Percentiles rank a stretch among this genome's conserved stretches.
Evolutionary conservation across 2,329 filamentous ascomycete species (phyloP).

Genomic region (Fusarium equiseti): DNA sequence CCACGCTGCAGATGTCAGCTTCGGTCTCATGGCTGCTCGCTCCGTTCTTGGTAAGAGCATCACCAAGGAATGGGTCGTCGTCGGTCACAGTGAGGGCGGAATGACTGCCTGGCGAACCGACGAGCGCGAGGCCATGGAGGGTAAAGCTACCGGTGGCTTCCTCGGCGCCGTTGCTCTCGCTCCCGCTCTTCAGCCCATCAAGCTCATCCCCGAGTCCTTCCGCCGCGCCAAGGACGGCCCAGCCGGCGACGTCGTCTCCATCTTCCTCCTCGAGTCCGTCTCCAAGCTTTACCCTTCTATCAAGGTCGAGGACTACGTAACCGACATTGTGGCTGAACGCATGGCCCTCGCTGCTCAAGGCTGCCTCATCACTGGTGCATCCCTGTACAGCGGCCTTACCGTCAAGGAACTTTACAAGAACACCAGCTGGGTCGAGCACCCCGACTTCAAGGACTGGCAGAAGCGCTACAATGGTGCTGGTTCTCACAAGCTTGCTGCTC

Average conservation of each 20-base stretch:
- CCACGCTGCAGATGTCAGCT: slow-evolving; percentile 16
- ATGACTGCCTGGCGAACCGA: slow-evolving; percentile 23
- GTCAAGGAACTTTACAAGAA: slow-evolving; percentile 18
- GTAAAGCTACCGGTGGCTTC: slow-evolving; percentile 17
- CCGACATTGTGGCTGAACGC: slow-evolving; percentile 4
- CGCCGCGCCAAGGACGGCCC: slow-evolving; percentile 7
- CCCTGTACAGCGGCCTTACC: background rate
- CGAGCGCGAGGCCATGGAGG: slow-evolving; percentile 7
- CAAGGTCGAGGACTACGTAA: slow-evolving; percentile 16
- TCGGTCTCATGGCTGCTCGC: slow-evolving; percentile 5
- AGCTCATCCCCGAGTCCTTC: slow-evolving; percentile 27
- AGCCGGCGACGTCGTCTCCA: slow-evolving; percentile 23
- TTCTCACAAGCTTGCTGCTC: slow-evolving; percentile 11
- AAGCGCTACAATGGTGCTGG: slow-evolving; percentile 25
- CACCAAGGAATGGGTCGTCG: slow-evolving; percentile 14
- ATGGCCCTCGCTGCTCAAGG: slow-evolving; percentile 17
- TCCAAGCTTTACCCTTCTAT: background rate
- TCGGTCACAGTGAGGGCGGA: slow-evolving; percentile 25
- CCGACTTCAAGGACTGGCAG: slow-evolving; percentile 20
- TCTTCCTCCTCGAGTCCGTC: slow-evolving; percentile 9
- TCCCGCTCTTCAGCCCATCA: slow-evolving; percentile 19
- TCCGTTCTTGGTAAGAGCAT: background rate
- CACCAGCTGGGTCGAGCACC: slow-evolving; percentile 16
- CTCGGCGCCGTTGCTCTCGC: slow-evolving; percentile 9
- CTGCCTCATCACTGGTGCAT: background rate